A percentile compares a stretch with the other conserved stretches of the same genome.
phyloP scores from a whole-genome alignment of 306 rosid genomes.

The Quercus suber region DNA sequence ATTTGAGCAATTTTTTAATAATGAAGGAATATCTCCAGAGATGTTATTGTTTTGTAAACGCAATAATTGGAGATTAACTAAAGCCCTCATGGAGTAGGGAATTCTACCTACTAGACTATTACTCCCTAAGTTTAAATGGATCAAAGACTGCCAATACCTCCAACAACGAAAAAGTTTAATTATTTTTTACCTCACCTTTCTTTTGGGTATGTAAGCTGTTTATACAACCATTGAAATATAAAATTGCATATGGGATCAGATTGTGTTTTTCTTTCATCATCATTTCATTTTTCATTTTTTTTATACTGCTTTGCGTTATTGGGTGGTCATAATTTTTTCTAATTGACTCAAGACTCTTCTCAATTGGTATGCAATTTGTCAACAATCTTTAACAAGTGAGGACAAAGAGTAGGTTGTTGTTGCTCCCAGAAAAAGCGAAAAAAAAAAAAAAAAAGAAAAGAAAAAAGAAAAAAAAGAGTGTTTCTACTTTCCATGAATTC shows the following conservation, averaged over 20 bases:
- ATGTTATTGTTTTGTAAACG: no score
- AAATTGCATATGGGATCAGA: background rate
- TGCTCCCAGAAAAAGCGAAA: constrained; percentile 7
- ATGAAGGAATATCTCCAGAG: no score
- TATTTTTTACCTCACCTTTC: no score
- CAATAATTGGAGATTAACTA: no score
- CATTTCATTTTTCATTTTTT: background rate
- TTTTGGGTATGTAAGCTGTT: background rate
- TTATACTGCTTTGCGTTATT: background rate
- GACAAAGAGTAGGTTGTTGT: constrained; percentile 47
- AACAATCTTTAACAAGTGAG: constrained; percentile 16
- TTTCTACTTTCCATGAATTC: constrained; percentile 17
- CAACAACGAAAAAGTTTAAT: no score
- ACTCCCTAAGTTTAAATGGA: no score
- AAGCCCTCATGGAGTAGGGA: no score
- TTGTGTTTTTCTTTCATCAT: background rate
- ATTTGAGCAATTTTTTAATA: no score
- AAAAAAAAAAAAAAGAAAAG: no score
- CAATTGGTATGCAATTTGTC: constrained; percentile 18
- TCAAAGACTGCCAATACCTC: no score
- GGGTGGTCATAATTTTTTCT: constrained; percentile 11
- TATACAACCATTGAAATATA: background rate
- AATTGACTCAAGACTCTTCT: constrained; percentile 10
- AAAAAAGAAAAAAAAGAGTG: no score
- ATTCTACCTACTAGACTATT: no score